Evolutionary conservation across 345 rosid species (phyloP), one percentile per base, ranked within the genome.

Genomic region (Brassica napus): DNA sequence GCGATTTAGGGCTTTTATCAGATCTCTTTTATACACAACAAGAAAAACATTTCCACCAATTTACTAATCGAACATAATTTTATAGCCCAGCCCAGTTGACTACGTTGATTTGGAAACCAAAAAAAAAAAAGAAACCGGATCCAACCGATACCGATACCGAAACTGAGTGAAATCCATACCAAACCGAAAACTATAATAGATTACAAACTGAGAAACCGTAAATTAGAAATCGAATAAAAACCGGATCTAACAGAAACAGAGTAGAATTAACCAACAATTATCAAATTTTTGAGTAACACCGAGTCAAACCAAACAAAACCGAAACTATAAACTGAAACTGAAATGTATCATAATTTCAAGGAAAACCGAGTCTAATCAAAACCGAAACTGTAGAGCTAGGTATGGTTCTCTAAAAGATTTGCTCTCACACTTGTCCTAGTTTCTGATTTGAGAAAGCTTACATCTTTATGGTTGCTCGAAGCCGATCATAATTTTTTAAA

Each of bases 81-180:
- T 52, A 52, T n/a, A 52, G 62, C 62, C 62, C 62, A 57, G 65
- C 65, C 65, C 65, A 60, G 6, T 60, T 60, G 32, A 59, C 7
- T 59, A 18, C 32, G 28, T 21, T 7, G 28, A 58, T 21, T 58
- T 58, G n/a, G 32, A 59, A 60, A 24, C 62, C 61, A 21, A 24
- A 23, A 5, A 10, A 6, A 60, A 24, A 60, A 2, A 60, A 24
- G 9, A 61, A 26, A 28, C 35, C 35, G 65, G 63, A 58, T 58
- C 31, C 31, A 21, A 57, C 28, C 61, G 1, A 58, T 21, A 23
- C 63, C 30, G 30, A 9, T 3, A 18, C 18, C 61, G 7, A 11
- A 58, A 8, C 10, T 18, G 57, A n/a, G 57, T 52, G 57, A 52
- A 52, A n/a, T 52, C 57, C 57, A 52, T n/a, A 52, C 18, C 18